Evolutionary conservation across 2,329 filamentous ascomycete species (phyloP), one percentile per base, ranked within the genome.

Genomic region (Gaeumannomyces tritici): DNA sequence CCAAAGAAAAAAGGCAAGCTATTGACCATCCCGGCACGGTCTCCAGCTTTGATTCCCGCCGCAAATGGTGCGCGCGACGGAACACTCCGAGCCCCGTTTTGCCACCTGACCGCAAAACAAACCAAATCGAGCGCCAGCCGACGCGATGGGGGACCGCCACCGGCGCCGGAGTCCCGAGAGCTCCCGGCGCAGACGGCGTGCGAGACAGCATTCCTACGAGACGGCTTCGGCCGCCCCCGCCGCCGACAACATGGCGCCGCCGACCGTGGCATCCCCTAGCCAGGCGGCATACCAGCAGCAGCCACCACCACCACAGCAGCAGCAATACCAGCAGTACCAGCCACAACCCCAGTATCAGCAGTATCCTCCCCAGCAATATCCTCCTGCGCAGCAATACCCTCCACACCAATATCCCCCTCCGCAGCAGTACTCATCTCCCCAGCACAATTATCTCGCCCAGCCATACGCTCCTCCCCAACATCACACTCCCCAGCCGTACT

Each of bases 101-200:
- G 21, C 42, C 42, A 18, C 42, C 42, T 51, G 42, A 60, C 15
- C 5, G 47, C n/a, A 51, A 42, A 28, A 51, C 15, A 60, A 27
- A 13, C 47, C 13, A 54, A 8, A 60, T 8, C 58, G 21, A 35
- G 26, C 42, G 24, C 31, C 58, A 35, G 35, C 59, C n/a, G 21
- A 61, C 55, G 83, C 80, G 80, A 80, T 83, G 80, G 76, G 79
- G 76, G 77, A 60, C 33, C 47, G 80, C 70, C 75, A 77, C 73
- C 80, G 81, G 72, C 80, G 79, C 70, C 79, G 81, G 76, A 84
- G 81, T 74, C 80, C 79, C 63, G 82, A 83, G 68, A 78, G 78
- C 76, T 78, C 77, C 70, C 76, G 79, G 71, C 79, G 81, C 71
- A 80, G 80, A 76, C 75, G 75, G n/a, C 61, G 64, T 24, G 65